phyloP scores from a whole-genome alignment of 1,284 basidiomycete genomes.

The Puccinia polysora region DNA sequence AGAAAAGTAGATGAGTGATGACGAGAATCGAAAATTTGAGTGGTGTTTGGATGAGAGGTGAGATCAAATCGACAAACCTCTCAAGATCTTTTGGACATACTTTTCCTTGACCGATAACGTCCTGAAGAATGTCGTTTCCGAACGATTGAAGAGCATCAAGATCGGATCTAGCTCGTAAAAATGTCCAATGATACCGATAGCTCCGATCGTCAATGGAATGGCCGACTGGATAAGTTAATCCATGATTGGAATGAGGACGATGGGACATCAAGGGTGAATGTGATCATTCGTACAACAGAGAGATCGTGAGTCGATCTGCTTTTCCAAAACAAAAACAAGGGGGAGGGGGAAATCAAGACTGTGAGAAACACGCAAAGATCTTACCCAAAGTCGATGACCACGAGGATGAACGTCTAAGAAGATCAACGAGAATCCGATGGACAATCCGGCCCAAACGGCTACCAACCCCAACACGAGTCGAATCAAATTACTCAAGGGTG shows the following conservation, averaged over 20 bases:
- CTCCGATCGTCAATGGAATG: conserved; percentile 83
- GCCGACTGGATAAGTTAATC: conserved; percentile 58
- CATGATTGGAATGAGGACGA: conserved; percentile 4
- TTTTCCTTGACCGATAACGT: conserved; percentile 81
- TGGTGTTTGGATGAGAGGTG: not conserved
- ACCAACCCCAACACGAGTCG: conserved; percentile 68
- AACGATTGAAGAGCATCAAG: conserved; percentile 55
- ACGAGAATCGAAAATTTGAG: conserved; percentile 54
- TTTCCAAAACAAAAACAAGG: not conserved
- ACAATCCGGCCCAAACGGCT: conserved; percentile 83
- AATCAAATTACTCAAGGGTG: conserved; percentile 78
- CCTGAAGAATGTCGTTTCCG: conserved; percentile 69
- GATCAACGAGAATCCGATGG: conserved; percentile 81
- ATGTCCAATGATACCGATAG: conserved; percentile 83
- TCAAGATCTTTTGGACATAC: conserved; percentile 81
- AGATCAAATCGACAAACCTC: conserved; percentile 82
- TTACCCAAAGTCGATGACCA: conserved; percentile 84
- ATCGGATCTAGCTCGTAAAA: conserved; percentile 95
- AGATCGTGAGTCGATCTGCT: not conserved
- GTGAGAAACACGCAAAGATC: conserved; percentile 53
- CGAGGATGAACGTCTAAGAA: conserved; percentile 88
- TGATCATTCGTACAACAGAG: not conserved
- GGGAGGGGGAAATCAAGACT: not conserved
- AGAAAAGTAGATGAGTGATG: conserved; percentile 3
- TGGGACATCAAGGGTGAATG: conserved; percentile 5